These are phyloP conservation scores for Suillus cothurnatus DNA, from an alignment of 768 basidiomycete genomes.

Conservation along the genomic window DNA sequence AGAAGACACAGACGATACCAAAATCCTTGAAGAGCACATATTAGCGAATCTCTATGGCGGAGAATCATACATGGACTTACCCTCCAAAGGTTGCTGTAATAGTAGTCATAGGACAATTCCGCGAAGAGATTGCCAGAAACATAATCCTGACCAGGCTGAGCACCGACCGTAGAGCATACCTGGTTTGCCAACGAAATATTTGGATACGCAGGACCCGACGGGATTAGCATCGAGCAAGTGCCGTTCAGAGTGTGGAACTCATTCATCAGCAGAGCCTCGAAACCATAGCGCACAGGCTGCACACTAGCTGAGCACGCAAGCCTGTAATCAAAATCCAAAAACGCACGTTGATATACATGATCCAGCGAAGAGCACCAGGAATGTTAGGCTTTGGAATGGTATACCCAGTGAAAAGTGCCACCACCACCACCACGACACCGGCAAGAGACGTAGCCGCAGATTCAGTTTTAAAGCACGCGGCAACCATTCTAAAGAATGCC, in stretches of 20 bases:
- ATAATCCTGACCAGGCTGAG: conserved; percentile 53
- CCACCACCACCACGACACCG: conserved; percentile 51
- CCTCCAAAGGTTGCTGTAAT: conserved; percentile 51
- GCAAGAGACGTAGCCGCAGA: conserved; percentile 66
- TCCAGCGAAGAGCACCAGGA: conserved; percentile 71
- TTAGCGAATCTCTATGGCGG: neutral
- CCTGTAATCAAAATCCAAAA: neutral
- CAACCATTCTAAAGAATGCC: conserved; percentile 78
- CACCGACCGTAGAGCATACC: conserved; percentile 74
- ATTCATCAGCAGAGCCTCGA: conserved; percentile 78
- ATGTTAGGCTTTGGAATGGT: conserved; percentile 61
- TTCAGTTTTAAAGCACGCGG: conserved; percentile 57
- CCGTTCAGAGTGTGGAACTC: conserved; percentile 80
- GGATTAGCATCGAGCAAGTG: conserved; percentile 57
- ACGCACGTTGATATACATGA: conserved; percentile 62
- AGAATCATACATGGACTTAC: conserved; percentile 22
- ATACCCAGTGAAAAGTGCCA: conserved; percentile 62
- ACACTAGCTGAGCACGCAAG: neutral
- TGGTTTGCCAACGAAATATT: conserved; percentile 63
- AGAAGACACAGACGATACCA: conserved; percentile 72
- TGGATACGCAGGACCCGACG: conserved; percentile 64
- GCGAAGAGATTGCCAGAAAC: conserved; percentile 68
- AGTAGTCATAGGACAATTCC: conserved; percentile 43
- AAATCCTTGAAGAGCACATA: conserved; percentile 44
- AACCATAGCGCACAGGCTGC: conserved; percentile 28